Evolutionary conservation across 805 yeast species (phyloP).

Genomic region (Kazachstania kunashirensis): DNA sequence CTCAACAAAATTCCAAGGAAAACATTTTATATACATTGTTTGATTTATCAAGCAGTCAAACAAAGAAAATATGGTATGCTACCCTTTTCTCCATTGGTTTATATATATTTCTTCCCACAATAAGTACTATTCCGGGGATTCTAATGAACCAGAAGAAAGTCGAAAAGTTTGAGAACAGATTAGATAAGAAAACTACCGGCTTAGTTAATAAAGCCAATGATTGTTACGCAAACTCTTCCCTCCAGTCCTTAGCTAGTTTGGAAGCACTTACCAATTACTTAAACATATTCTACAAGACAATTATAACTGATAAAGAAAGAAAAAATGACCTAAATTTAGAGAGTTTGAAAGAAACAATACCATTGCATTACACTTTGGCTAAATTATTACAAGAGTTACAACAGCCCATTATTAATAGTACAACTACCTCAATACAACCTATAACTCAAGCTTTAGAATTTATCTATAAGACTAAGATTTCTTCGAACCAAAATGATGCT

Average conservation of each 20-base stretch:
- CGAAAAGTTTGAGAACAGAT: conserved; percentile 33
- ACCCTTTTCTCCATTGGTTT: background rate
- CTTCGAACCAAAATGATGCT: conserved; percentile 86
- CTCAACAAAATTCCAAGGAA: no score
- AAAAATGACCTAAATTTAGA: background rate
- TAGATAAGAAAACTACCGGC: conserved; percentile 74
- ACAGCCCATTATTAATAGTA: conserved; percentile 44
- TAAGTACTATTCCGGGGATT: background rate
- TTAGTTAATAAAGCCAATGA: conserved; percentile 73
- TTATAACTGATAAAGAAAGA: background rate
- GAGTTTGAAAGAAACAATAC: conserved; percentile 13
- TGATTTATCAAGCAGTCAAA: background rate
- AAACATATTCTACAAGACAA: conserved; percentile 14
- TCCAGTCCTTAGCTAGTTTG: conserved; percentile 67
- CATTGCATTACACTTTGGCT: conserved; percentile 51
- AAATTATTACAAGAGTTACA: conserved; percentile 47
- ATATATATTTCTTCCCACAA: conserved; percentile 1
- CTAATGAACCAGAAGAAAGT: background rate
- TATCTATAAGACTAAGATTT: conserved; percentile 62
- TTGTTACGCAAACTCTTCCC: conserved; percentile 83
- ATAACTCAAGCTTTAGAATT: conserved; percentile 62
- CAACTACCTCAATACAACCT: conserved; percentile 67
- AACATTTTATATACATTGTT: no score
- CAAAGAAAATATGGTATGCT: background rate
- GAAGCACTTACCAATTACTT: conserved; percentile 52